A percentile compares a stretch with the other conserved stretches of the same genome.
phyloP scores from a whole-genome alignment of 2,329 filamentous ascomycete genomes.

The Fusarium brachygibbosum region DNA sequence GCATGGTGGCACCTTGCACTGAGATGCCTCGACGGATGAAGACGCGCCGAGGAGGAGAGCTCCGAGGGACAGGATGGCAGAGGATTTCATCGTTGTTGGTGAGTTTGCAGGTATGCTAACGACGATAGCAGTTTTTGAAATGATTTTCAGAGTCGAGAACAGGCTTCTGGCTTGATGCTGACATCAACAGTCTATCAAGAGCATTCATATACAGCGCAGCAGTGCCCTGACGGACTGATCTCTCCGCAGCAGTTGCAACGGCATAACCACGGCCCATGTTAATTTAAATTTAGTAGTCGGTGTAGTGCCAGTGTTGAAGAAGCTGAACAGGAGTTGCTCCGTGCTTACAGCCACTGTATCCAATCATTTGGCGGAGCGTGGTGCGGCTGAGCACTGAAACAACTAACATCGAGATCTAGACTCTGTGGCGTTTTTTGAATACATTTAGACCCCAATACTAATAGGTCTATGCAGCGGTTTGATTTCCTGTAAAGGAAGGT shows the following conservation, averaged over 20 bases:
- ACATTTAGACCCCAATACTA: not conserved
- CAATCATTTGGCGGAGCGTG: not conserved
- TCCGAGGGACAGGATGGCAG: not conserved
- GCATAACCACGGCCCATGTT: not conserved
- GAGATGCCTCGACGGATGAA: not conserved
- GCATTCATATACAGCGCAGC: not conserved
- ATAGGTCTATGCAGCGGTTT: not conserved
- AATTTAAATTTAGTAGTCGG: not conserved
- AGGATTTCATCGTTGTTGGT: constrained; percentile 3
- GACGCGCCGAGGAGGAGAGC: not conserved
- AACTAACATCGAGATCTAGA: not conserved
- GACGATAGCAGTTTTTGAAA: not conserved
- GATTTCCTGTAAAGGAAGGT: not conserved
- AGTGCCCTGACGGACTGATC: not conserved
- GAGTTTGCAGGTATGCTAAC: no score
- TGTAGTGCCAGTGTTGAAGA: not conserved
- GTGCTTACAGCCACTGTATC: not conserved
- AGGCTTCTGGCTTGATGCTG: accelerated
- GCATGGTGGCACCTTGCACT: constrained; percentile 1
- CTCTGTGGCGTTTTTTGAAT: not conserved
- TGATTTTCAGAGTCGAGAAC: no score
- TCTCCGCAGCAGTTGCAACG: not conserved
- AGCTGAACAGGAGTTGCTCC: constrained; percentile 4
- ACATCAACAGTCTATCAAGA: not conserved
- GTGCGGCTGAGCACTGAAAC: constrained; percentile 5